Base-by-base conservation (phyloP, 352 stramenopile species). In the Halophytophthora polymorphica region DNA sequence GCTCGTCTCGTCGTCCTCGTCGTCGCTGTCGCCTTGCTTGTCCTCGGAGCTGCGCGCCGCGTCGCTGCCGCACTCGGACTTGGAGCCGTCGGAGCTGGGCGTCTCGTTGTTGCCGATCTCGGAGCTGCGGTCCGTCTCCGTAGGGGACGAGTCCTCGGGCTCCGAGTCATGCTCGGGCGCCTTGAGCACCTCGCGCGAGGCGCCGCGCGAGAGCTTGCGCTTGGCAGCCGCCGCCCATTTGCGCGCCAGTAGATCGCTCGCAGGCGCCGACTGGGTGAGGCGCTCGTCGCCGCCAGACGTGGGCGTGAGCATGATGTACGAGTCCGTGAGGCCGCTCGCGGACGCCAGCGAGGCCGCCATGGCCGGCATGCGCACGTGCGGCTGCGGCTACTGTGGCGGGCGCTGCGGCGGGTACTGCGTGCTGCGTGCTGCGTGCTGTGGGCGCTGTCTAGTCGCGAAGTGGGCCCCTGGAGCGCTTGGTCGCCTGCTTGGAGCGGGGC, bases 281-380 rank as follows among this genome's bases (percentile, higher is more conserved):
- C 45, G 45, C 13, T 54, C 48, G 6, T 54, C 60, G 18, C 46
- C 34, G 7, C 48, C 48, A 13, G 56, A 55, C 22, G 66, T 83
- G 45, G 72, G 72, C 35, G 72, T 83, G n/a, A 83, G 55, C 58
- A 61, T 65, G 56, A 83, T 80, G 60, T 83, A 83, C 46, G 69
- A 62, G 56, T 80, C 38, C 11, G 47, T 49, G 36, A 67, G 45
- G 45, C 44, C 45, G 38, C 61, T 37, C 14, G 42, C 42, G 4
- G 46, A 58, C 38, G 55, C 44, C 62, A 64, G n/a, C n/a, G 15
- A 51, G 12, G 15, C 25, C 8, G 25, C 25, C 25, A 31, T 31
- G 25, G 25, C 25, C 25, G 25, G 25, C 25, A 31, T 31, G 25
- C 25, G 25, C 8, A n/a, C n/a, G 4, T 31, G 25, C 25, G 25